These are phyloP conservation scores for Cymodocea nodosa DNA, from an alignment of 116 monocot species.

Conservation along the genomic window DNA sequence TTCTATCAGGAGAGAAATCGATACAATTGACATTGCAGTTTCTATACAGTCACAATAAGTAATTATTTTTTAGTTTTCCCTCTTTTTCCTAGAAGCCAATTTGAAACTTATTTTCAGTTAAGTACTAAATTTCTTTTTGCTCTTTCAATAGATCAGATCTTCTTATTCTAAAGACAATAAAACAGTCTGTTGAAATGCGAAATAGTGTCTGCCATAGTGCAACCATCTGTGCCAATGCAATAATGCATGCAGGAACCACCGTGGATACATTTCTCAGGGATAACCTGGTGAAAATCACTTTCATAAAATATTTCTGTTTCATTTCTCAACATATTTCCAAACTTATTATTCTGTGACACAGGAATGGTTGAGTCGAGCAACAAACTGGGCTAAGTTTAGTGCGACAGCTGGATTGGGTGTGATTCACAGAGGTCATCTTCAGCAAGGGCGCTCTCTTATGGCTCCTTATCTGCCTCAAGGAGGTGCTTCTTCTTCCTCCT, in stretches of 20 bases:
- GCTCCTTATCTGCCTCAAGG: constrained; percentile 97
- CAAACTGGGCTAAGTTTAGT: constrained; percentile 99
- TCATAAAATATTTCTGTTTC: neutral
- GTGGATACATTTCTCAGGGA: constrained; percentile 97
- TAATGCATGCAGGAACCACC: constrained; percentile 99
- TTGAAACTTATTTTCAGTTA: neutral
- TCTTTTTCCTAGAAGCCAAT: neutral
- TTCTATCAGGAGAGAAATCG: constrained; percentile 83
- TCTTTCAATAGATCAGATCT: constrained; percentile 62
- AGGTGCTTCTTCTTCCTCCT: constrained; percentile 56
- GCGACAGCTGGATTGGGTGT: constrained; percentile 97
- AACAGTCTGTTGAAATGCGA: constrained; percentile 97
- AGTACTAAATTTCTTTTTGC: neutral
- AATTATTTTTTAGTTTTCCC: neutral
- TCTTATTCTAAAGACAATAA: constrained; percentile 92
- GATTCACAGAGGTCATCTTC: constrained; percentile 95
- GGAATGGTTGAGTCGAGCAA: constrained; percentile 98
- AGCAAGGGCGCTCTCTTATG: constrained; percentile 95
- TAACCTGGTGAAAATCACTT: constrained; percentile 49
- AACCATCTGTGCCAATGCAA: constrained; percentile 96
- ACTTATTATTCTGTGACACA: constrained; percentile 12
- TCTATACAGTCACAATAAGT: constrained; percentile 93
- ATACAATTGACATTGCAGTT: constrained; percentile 93
- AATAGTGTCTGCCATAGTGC: constrained; percentile 99
- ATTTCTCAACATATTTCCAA: neutral